Conservation (phyloP, 2,329 filamentous ascomycete species). For the Clonostachys sp. region DNA sequence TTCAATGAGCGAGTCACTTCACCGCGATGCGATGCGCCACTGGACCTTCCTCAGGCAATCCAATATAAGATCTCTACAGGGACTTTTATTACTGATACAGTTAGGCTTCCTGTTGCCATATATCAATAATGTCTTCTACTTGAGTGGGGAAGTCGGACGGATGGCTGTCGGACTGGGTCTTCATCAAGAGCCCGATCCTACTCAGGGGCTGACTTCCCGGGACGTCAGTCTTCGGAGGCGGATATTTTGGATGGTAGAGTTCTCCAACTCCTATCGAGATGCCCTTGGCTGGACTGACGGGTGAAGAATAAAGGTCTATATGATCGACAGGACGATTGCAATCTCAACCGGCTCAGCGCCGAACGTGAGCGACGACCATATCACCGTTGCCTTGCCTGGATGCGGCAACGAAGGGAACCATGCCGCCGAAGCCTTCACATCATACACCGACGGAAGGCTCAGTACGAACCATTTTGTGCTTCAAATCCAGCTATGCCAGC, state of each 20-base stretch:
- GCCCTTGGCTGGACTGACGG: too few relatives aligned
- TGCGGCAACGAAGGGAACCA: not conserved
- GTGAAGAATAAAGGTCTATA: constrained; percentile 1
- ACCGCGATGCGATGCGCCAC: constrained; percentile 8
- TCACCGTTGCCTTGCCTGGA: constrained; percentile 2
- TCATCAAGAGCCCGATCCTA: constrained; percentile 8
- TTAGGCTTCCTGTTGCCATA: constrained; percentile 9
- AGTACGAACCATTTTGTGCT: constrained; percentile 1
- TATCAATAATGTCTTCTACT: constrained; percentile 10
- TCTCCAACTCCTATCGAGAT: not conserved
- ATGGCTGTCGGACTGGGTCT: constrained; percentile 13
- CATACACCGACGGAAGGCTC: not conserved
- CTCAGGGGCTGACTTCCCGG: not conserved
- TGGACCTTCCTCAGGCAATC: constrained; percentile 3
- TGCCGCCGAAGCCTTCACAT: too few relatives aligned
- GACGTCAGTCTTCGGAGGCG: constrained; percentile 4
- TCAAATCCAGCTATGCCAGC: not conserved
- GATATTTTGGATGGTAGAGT: constrained; percentile 8
- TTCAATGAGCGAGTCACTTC: constrained; percentile 10
- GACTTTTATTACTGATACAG: constrained; percentile 9
- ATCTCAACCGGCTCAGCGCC: constrained; percentile 5
- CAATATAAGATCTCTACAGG: constrained; percentile 6
- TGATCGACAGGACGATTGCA: constrained; percentile 5
- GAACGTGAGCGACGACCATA: constrained; percentile 4
- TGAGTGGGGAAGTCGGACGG: constrained; percentile 11